These are phyloP conservation scores for Torulaspora maleeae DNA, from an alignment of 805 yeast species.

Conservation along the genomic window DNA sequence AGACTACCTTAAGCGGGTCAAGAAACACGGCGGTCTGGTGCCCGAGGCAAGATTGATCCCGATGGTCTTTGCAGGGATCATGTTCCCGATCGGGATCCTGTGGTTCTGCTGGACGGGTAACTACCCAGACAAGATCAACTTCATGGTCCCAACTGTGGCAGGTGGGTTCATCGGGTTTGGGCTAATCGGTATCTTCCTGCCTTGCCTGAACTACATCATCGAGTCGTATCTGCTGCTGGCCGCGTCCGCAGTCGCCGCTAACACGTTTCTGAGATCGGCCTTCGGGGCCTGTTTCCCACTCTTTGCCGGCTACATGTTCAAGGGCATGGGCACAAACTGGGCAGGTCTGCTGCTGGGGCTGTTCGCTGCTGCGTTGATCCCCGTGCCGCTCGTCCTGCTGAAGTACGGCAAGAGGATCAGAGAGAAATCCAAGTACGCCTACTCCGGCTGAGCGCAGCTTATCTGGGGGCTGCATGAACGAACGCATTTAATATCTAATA, in stretches of 20 bases:
- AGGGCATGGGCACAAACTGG: constrained; percentile 67
- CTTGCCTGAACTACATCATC: constrained; percentile 65
- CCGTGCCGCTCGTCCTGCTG: constrained; percentile 65
- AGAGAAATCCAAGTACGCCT: constrained; percentile 54
- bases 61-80: constrained; percentile 64
- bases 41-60: constrained; percentile 81
- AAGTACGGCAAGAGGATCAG: constrained; percentile 55
- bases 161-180: constrained; percentile 66
- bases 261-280: constrained; percentile 62
- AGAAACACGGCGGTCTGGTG: constrained; percentile 51
- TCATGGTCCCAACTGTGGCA: constrained; percentile 74
- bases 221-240: constrained; percentile 68
- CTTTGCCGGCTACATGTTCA: constrained; percentile 68
- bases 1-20: constrained; percentile 45
- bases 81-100: constrained; percentile 72
- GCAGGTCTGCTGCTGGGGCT: constrained; percentile 70
- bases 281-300: constrained; percentile 71
- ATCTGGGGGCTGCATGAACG: neutral
- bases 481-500: neutral
- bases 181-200: constrained; percentile 59
- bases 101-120: constrained; percentile 90
- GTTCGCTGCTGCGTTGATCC: constrained; percentile 51
- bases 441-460: constrained; percentile 11
- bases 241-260: constrained; percentile 75
- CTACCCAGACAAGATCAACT: constrained; percentile 63